A percentile compares a stretch with the other conserved stretches of the same genome.
Evolutionary conservation across 75 land plant species (phyloP).

Genomic region (Sequoiadendron giganteum): DNA sequence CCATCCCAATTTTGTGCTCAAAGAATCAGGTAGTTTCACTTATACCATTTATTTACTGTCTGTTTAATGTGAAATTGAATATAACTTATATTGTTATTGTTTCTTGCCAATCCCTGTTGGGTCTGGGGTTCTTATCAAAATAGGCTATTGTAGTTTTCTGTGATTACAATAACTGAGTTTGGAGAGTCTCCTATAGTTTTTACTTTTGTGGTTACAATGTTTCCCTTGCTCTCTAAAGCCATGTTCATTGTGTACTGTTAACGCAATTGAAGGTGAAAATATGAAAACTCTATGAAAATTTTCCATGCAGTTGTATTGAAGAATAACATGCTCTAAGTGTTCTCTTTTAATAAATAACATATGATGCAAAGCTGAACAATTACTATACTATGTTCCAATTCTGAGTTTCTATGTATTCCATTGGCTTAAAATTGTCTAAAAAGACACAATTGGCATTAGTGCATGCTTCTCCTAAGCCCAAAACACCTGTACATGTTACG

Average conservation of each 20-base stretch:
- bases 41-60: not conserved
- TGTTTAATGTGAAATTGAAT: not conserved
- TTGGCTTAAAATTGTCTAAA: not conserved
- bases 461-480: no score
- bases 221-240: not conserved
- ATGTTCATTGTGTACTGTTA: not conserved
- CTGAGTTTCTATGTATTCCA: not conserved
- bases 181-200: not conserved
- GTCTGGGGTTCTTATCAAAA: not conserved
- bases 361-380: not conserved
- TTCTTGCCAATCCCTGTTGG: not conserved
- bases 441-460: not conserved
- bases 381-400: not conserved
- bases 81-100: not conserved
- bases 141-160: not conserved
- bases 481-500: no score
- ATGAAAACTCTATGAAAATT: not conserved
- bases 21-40: not conserved
- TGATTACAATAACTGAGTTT: not conserved
- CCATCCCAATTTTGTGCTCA: not conserved
- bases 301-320: not conserved
- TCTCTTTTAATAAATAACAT: not conserved
- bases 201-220: not conserved
- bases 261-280: not conserved
- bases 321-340: not conserved